Percentiles rank a stretch among this genome's conserved stretches.
These are phyloP conservation scores for Tagetes patula DNA, from an alignment of 129 eudicot species.

Conservation along the genomic window DNA sequence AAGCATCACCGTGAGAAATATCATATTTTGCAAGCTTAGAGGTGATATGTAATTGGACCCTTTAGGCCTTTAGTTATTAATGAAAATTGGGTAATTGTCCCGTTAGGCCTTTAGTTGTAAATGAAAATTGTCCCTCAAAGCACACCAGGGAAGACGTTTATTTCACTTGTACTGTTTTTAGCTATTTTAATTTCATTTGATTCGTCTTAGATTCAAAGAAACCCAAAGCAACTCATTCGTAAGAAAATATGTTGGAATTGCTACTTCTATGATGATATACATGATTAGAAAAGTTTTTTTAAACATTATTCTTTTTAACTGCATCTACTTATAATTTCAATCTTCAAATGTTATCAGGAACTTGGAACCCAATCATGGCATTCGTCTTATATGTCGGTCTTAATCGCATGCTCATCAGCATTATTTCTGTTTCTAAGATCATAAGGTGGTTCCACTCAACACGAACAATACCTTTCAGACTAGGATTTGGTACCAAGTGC, in stretches of 20 bases:
- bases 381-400: conserved; percentile 35
- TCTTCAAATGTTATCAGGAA: neutral
- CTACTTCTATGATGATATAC: neutral
- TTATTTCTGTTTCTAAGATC: conserved; percentile 41
- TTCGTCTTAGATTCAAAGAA: neutral
- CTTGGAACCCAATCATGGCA: conserved; percentile 36
- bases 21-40: no score
- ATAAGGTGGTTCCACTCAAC: conserved; percentile 14
- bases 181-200: neutral
- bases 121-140: neutral
- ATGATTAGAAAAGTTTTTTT: neutral
- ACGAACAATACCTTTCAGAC: conserved; percentile 1
- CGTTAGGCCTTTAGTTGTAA: no score
- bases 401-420: conserved; percentile 38
- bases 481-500: conserved; percentile 15
- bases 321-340: neutral
- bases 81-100: neutral
- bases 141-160: neutral
- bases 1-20: neutral
- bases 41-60: neutral
- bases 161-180: neutral
- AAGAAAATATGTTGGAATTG: neutral
- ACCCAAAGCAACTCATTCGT: neutral
- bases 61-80: neutral
- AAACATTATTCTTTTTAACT: neutral